These are phyloP conservation scores for Chaetomium tenue DNA, from an alignment of 495 filamentous ascomycete genomes.

Conservation along the genomic window DNA sequence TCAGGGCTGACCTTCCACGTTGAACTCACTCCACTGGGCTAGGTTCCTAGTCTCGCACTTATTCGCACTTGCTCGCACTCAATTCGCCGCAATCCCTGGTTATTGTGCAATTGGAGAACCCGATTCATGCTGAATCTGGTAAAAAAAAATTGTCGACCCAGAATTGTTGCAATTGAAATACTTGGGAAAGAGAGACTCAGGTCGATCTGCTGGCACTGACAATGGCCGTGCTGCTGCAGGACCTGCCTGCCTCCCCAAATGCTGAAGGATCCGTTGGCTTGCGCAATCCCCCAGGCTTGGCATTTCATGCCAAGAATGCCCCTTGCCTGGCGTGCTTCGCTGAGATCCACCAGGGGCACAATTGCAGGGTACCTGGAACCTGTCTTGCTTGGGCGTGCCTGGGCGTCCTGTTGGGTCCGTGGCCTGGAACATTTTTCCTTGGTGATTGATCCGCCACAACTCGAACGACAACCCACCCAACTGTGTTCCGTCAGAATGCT, in stretches of 20 bases:
- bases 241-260: no score
- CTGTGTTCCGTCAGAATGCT: neutral
- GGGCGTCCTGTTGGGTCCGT: no score
- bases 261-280: neutral
- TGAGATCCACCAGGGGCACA: neutral
- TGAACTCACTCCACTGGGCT: no score
- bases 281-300: conserved; percentile 11
- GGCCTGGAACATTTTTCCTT: no score
- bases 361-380: no score
- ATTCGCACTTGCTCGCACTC: neutral
- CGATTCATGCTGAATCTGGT: neutral
- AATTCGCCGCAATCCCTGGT: neutral
- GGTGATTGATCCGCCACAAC: neutral
- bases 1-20: neutral
- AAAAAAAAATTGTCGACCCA: neutral
- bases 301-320: neutral
- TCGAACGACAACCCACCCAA: neutral
- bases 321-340: no score
- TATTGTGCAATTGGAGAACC: neutral
- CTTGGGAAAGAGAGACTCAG: neutral
- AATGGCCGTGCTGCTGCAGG: no score
- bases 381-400: no score
- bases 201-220: no score
- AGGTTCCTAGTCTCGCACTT: no score
- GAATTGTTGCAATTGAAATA: neutral